Conservation (phyloP, 768 basidiomycete genomes). For the Porphyrellus cyaneotinctus region DNA sequence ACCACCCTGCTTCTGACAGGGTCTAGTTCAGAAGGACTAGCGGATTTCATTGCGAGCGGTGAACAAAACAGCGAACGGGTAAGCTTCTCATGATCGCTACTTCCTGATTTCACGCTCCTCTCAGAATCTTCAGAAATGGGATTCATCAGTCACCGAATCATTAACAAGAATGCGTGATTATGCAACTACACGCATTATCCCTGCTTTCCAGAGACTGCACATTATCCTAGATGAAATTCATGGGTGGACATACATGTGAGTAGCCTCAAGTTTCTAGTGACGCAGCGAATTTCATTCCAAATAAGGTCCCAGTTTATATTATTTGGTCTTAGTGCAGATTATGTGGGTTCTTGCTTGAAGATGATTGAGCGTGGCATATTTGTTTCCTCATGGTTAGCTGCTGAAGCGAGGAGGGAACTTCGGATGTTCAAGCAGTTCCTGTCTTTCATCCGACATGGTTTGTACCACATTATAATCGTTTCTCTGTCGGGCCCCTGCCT, state of each 20-base stretch:
- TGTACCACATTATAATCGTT: conserved; percentile 18
- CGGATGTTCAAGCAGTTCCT: conserved; percentile 76
- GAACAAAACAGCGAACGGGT: conserved; percentile 84
- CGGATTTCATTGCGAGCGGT: conserved; percentile 71
- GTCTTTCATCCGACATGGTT: conserved; percentile 72
- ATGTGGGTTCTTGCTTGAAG: conserved; percentile 50
- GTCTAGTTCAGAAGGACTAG: conserved; percentile 61
- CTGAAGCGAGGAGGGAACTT: conserved; percentile 62
- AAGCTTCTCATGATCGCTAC: conserved; percentile 20
- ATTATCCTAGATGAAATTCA: conserved; percentile 72
- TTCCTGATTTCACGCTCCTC: conserved; percentile 20
- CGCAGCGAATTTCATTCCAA: conserved; percentile 9
- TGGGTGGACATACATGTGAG: conserved; percentile 74
- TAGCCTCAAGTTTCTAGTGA: conserved; percentile 18
- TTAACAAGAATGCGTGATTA: conserved; percentile 70
- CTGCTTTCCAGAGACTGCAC: conserved; percentile 73
- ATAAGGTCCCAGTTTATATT: conserved; percentile 52
- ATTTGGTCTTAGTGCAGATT: conserved; percentile 52
- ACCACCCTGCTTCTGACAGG: conserved; percentile 70
- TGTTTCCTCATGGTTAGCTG: conserved; percentile 64
- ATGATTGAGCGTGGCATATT: conserved; percentile 56
- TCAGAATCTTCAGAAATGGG: conserved; percentile 82
- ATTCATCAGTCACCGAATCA: conserved; percentile 65
- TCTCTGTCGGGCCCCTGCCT: conserved; percentile 12
- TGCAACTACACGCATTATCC: conserved; percentile 63